These are phyloP conservation scores for Platanthera zijinensis DNA, from an alignment of 106 monocot genomes.

Conservation along the genomic window DNA sequence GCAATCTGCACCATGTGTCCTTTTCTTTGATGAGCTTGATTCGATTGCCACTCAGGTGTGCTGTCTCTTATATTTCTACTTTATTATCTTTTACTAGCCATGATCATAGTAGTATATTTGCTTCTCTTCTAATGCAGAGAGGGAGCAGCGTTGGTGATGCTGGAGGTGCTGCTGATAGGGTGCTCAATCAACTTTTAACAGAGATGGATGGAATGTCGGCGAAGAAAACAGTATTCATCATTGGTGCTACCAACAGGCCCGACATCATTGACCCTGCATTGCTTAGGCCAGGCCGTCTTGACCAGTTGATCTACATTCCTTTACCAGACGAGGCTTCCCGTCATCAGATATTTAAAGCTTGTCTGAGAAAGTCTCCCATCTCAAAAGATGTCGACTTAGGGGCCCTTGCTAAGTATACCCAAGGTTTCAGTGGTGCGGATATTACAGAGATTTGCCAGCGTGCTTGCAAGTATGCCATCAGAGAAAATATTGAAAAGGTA, in stretches of 20 bases:
- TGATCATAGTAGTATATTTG: neutral
- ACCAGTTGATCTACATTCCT: slow-evolving; percentile 86
- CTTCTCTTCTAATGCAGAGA: slow-evolving; percentile 33
- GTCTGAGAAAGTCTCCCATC: slow-evolving; percentile 78
- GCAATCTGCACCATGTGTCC: slow-evolving; percentile 74
- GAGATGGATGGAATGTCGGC: slow-evolving; percentile 96
- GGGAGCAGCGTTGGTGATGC: slow-evolving; percentile 87
- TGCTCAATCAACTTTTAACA: slow-evolving; percentile 77
- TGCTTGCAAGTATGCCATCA: slow-evolving; percentile 83
- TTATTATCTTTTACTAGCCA: neutral
- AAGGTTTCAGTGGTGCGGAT: slow-evolving; percentile 93
- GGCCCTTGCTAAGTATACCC: slow-evolving; percentile 80
- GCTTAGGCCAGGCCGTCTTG: slow-evolving; percentile 80
- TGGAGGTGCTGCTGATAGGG: slow-evolving; percentile 86
- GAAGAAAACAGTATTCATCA: slow-evolving; percentile 89
- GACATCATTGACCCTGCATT: slow-evolving; percentile 87
- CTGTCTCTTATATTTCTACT: neutral
- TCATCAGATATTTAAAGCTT: slow-evolving; percentile 73
- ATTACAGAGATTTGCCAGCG: slow-evolving; percentile 93
- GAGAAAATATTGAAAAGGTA: slow-evolving; percentile 95
- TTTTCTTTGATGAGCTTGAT: slow-evolving; percentile 90
- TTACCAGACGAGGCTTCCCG: slow-evolving; percentile 83
- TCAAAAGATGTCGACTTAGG: slow-evolving; percentile 74
- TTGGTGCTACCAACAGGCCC: slow-evolving; percentile 91
- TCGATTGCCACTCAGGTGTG: slow-evolving; percentile 92